A percentile compares a stretch with the other conserved stretches of the same genome.
These are phyloP conservation scores for Aurinia saxatilis DNA, from an alignment of 345 rosid genomes.

Conservation along the genomic window DNA sequence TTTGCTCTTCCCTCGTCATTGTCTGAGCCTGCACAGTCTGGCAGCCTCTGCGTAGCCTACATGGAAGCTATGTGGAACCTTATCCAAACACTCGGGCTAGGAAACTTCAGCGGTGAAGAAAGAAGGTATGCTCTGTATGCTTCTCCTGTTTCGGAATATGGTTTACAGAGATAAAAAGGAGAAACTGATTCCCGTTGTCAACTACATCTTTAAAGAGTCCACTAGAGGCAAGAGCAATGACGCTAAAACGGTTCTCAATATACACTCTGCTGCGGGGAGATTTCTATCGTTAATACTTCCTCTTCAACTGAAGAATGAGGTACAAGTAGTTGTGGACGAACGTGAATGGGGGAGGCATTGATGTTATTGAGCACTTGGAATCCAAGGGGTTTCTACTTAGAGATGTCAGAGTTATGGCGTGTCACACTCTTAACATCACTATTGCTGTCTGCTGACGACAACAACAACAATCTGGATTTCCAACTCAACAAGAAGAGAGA, in stretches of 20 bases:
- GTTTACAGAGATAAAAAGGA: conserved; percentile 44
- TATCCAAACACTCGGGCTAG: conserved; percentile 39
- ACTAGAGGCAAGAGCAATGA: conserved; percentile 60
- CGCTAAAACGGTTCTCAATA: conserved; percentile 55
- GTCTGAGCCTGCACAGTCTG: conserved; percentile 30
- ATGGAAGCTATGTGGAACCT: conserved; percentile 57
- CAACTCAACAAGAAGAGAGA: conserved; percentile 40
- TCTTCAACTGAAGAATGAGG: conserved; percentile 35
- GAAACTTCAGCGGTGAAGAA: conserved; percentile 49
- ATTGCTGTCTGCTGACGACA: conserved; percentile 35
- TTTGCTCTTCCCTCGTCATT: conserved; percentile 47
- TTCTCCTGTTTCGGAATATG: conserved; percentile 53
- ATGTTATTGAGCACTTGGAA: conserved; percentile 28
- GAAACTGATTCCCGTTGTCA: conserved; percentile 60
- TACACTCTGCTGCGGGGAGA: conserved; percentile 42
- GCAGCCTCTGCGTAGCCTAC: conserved; percentile 50
- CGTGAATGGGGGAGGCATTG: conserved; percentile 36
- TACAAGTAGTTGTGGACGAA: conserved; percentile 25
- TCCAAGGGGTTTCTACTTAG: conserved; percentile 51
- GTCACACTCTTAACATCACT: conserved; percentile 56
- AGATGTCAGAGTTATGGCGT: conserved; percentile 71
- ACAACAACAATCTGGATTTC: too few species aligned
- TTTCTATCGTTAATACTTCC: conserved; percentile 52
- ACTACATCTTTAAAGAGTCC: conserved; percentile 48
- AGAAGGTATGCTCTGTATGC: conserved; percentile 56